Evolutionary conservation across 1,284 basidiomycete genomes (phyloP).

Genomic region (Moesziomyces parantarcticus): DNA sequence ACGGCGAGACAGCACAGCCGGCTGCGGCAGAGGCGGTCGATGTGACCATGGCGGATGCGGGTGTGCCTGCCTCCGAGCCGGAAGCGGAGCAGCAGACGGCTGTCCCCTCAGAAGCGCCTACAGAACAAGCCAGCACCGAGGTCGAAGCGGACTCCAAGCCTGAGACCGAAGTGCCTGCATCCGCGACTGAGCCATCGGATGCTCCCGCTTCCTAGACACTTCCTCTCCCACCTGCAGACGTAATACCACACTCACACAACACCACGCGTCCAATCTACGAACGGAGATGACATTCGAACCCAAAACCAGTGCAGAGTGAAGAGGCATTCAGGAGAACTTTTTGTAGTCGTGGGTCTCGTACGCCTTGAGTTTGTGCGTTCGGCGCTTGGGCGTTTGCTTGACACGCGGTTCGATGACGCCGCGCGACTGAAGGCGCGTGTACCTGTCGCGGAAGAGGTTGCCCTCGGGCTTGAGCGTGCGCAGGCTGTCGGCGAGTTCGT

Average conservation of each 20-base stretch:
- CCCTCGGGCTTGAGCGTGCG: slow-evolving; percentile 90
- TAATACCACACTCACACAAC: background rate
- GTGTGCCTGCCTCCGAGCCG: slow-evolving; percentile 1
- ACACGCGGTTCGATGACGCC: slow-evolving; percentile 79
- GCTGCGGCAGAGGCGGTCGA: slow-evolving; percentile 1
- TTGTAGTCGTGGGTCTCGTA: slow-evolving; percentile 55
- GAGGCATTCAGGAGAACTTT: slow-evolving; percentile 24
- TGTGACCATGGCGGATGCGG: slow-evolving; percentile 11
- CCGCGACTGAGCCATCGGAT: background rate
- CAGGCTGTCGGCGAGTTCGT: slow-evolving; percentile 88
- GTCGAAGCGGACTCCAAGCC: no score
- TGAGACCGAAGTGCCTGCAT: no score
- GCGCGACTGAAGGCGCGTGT: slow-evolving; percentile 81
- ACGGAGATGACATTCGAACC: background rate
- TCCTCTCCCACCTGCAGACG: background rate
- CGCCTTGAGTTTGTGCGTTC: slow-evolving; percentile 25
- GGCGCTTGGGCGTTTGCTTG: slow-evolving; percentile 19
- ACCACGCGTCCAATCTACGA: no score
- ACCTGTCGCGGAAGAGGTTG: slow-evolving; percentile 89
- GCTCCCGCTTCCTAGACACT: background rate
- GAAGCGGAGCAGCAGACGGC: background rate
- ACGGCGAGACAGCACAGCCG: background rate
- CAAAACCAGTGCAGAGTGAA: background rate
- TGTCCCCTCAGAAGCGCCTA: background rate
- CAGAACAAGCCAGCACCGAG: background rate